A percentile compares a stretch with the other conserved stretches of the same genome.
Conservation (phyloP, 768 basidiomycete species). For the Phlegmacium glaucopus region DNA sequence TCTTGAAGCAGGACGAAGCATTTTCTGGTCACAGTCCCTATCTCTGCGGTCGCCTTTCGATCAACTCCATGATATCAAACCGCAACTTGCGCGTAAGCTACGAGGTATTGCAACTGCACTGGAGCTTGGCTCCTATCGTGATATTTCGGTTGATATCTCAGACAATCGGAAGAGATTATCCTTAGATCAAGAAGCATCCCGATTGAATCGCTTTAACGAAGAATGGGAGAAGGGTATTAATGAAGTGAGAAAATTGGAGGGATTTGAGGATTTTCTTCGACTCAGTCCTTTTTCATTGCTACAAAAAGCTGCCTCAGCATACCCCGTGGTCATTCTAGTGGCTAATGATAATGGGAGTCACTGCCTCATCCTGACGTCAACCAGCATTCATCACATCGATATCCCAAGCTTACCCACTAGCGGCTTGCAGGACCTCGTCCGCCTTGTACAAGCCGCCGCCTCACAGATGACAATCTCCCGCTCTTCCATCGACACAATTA, state of each 20-base stretch:
- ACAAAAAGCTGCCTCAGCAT: neutral
- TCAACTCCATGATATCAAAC: constrained; percentile 1
- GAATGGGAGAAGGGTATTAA: no score
- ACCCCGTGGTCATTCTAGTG: constrained; percentile 7
- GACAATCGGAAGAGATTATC: no score
- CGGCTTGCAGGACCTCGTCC: neutral
- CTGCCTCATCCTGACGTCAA: no score
- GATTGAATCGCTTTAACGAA: no score
- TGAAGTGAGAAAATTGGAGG: no score
- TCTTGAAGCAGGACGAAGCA: constrained; percentile 8
- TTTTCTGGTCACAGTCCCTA: constrained; percentile 14
- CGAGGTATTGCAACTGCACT: neutral
- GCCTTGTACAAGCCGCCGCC: neutral
- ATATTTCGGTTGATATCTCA: no score
- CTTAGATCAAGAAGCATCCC: no score
- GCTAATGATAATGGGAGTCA: constrained; percentile 3
- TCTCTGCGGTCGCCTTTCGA: constrained; percentile 10
- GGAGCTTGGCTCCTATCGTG: no score
- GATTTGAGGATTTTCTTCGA: constrained; percentile 11
- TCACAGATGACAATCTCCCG: neutral
- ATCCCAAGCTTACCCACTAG: neutral
- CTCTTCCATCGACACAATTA: neutral
- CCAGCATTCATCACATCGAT: neutral
- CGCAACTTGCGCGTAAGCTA: constrained; percentile 4
- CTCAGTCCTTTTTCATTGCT: constrained; percentile 1